Evolutionary conservation across 805 yeast species (phyloP).

Genomic region (Yamadazyma insecticola): DNA sequence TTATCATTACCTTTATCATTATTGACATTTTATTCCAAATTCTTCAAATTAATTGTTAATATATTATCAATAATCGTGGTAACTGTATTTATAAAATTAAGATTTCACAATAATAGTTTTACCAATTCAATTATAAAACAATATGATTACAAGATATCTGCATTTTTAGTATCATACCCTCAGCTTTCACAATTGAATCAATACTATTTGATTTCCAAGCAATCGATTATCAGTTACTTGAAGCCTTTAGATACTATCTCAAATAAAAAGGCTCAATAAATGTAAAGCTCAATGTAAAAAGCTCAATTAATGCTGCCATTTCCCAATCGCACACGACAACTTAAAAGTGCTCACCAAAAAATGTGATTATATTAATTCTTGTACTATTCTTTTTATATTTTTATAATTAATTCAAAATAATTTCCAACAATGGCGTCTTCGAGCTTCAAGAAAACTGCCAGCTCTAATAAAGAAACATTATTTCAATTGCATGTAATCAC

Average conservation of each 20-base stretch:
- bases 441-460: conserved; percentile 51
- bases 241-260: conserved; percentile 6
- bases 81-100: conserved; percentile 30
- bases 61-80: conserved; percentile 28
- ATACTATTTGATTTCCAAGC: conserved; percentile 4
- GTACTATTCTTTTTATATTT: too few species aligned
- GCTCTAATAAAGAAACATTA: conserved; percentile 32
- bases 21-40: conserved; percentile 17
- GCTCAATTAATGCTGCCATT: too few species aligned
- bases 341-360: too few species aligned
- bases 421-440: conserved; percentile 59
- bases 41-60: conserved; percentile 26
- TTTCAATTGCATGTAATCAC: conserved; percentile 34
- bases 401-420: too few species aligned
- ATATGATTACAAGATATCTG: conserved; percentile 39
- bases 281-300: conserved; percentile 1
- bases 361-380: too few species aligned
- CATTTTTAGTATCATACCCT: conserved; percentile 13
- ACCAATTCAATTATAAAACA: conserved; percentile 39
- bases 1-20: conserved; percentile 22
- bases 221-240: conserved; percentile 3
- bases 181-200: conserved; percentile 5
- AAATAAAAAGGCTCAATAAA: background rate
- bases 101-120: conserved; percentile 29
- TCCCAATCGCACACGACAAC: too few species aligned